Evolutionary conservation across 169 alveolate species (phyloP), one percentile per base, ranked within the genome.

Genomic region (Plasmodium gallinaceum): DNA sequence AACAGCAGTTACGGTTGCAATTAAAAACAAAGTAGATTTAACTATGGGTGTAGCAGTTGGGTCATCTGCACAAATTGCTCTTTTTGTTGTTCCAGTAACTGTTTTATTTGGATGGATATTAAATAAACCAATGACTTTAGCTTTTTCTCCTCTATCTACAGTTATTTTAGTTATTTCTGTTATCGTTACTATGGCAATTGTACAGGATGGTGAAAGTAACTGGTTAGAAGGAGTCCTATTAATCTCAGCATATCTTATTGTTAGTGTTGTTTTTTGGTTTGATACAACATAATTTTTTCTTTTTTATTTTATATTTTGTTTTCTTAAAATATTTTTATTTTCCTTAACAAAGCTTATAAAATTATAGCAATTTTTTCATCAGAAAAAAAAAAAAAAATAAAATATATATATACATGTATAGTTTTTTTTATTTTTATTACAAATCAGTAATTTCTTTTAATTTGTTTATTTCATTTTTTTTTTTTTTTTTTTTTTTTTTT

Each of bases 31-130:
- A 66, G 96, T 95, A 5, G 98, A 95, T 48, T 57, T 96, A 37
- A 94, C 97, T 18, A 95, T 96, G 94, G 97, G 97, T 45, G 97
- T 96, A 32, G 98, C 98, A 10, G 96, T 96, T 43, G 98, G 98
- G 3, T 95, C 97, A 0, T 94, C 97, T 14, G 96, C 97, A 46
- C 96, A 94, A 90, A 95, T 95, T 14, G 96, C 97, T 5, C 88
- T 95, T 24, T 88, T 95, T 51, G 97, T 95, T 80, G 96, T 95
- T 14, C 98, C 98, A 12, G 95, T 95, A 75, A 93, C 97, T 0
- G 98, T 96, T 16, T 72, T 95, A 43, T 94, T 91, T 16, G 98
- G 97, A 0, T 96, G 98, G 98, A 75, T 86, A 57, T 69, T 96
- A 75, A 95, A 91, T 32, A 88, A 92, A 74, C 98, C 97, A 37